These are phyloP conservation scores for Sechiopsis laciniata DNA, from an alignment of 306 rosid species.

Conservation along the genomic window DNA sequence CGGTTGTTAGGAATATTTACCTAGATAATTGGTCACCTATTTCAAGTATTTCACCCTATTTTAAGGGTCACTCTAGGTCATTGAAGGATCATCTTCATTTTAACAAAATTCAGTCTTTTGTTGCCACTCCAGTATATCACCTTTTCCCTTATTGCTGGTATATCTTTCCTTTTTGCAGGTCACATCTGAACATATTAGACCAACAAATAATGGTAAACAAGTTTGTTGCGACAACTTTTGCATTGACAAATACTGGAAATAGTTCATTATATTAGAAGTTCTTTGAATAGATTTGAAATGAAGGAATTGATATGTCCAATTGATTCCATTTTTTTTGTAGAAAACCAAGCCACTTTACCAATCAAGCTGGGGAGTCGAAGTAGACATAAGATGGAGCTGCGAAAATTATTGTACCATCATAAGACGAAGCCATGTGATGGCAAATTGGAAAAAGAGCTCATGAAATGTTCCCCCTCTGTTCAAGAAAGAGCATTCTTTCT, in stretches of 20 bases:
- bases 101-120: too few relatives aligned
- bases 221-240: conserved; percentile 31
- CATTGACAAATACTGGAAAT: conserved; percentile 28
- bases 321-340: conserved; percentile 38
- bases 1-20: too few relatives aligned
- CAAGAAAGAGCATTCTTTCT: conserved; percentile 26
- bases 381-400: conserved; percentile 50
- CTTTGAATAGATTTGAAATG: conserved; percentile 39
- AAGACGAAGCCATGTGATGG: conserved; percentile 41
- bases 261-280: conserved; percentile 40
- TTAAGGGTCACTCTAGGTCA: too few relatives aligned
- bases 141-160: conserved; percentile 17
- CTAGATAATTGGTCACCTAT: too few relatives aligned
- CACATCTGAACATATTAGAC: conserved; percentile 40
- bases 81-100: too few relatives aligned
- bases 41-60: too few relatives aligned
- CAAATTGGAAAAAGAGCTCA: conserved; percentile 34
- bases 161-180: conserved; percentile 38
- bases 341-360: conserved; percentile 39
- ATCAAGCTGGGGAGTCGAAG: conserved; percentile 46
- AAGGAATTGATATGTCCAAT: conserved; percentile 30
- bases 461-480: conserved; percentile 34
- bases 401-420: conserved; percentile 32
- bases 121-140: background rate
- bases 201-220: conserved; percentile 48